Base-by-base conservation (phyloP, 257 asterid genomes). In the Solanum tarijense region DNA sequence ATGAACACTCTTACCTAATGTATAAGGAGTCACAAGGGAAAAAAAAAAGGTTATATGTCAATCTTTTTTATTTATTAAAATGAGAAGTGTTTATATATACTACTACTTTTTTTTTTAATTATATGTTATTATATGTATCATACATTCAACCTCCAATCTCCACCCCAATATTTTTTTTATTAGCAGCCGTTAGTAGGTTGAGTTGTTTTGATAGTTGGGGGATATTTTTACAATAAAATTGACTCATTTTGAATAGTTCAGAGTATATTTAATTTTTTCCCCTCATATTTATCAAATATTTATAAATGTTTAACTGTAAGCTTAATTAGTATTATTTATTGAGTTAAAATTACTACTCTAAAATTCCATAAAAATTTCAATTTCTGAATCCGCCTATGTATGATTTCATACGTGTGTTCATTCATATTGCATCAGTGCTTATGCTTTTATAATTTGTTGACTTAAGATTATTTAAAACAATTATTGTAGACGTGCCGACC, bases 351-450 rank as follows among this genome's bases (percentile, higher is more conserved):
- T 20, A 10, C 12, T 5, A 0, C 2, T 36, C 38, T 9, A 21
- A 1, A 1, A 21, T 0, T 3, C 1, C 10, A 35, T 5, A 35
- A 35, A 73, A 52, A 6, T 0, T 35, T 73, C 9, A 73, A 5
- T 34, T 73, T 52, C 1, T 32, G 2, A 34, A 73, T 73, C 13
- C 0, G 0, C 8, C 1, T 4, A 0, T 1, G 18, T 2, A 16
- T 31, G 16, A 52, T 9, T 7, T 16, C 13, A 34, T 52, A 72
- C 4, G 13, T 72, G 39, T 71, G 39, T 32, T 20, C 7, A 72
- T 21, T 36, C 82, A 74, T 35, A 43, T 35, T 35, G 48, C 82
- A 35, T 21, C 31, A 21, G 29, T 74, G 52, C 81, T 72, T 34
- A 72, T 72, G 81, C 83, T 21, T 74, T 21, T 12, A 35, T 74